These are phyloP conservation scores for Dictyostelium purpureum DNA, from an alignment of 78 protist genomes.

Conservation along the genomic window DNA sequence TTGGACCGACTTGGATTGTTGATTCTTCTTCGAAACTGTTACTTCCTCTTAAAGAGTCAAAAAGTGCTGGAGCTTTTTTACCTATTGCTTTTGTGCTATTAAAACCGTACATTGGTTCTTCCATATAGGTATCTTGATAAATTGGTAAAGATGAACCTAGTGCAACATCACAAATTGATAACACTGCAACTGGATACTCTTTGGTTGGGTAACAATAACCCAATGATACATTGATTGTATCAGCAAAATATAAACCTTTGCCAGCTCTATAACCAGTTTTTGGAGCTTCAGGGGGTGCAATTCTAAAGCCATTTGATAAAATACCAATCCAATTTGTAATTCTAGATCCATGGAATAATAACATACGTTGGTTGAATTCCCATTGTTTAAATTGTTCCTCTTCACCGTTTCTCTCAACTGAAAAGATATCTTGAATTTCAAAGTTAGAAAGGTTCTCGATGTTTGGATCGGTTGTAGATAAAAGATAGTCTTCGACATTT, in stretches of 20 bases:
- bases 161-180: slow-evolving; percentile 76
- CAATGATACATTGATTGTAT: slow-evolving; percentile 7
- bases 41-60: neutral
- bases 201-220: slow-evolving; percentile 34
- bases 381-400: slow-evolving; percentile 7
- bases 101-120: slow-evolving; percentile 32
- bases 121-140: slow-evolving; percentile 48
- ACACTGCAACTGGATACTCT: slow-evolving; percentile 15
- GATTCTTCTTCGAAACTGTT: neutral
- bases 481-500: neutral
- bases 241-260: slow-evolving; percentile 96
- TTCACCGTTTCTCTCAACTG: slow-evolving; percentile 32
- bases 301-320: slow-evolving; percentile 85
- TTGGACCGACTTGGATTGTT: neutral
- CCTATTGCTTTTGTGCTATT: slow-evolving; percentile 77
- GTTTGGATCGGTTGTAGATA: slow-evolving; percentile 14
- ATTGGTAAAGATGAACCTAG: slow-evolving; percentile 30
- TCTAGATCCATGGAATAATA: slow-evolving; percentile 96
- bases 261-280: slow-evolving; percentile 95
- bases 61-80: slow-evolving; percentile 35
- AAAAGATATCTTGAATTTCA: neutral
- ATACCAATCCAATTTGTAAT: slow-evolving; percentile 91
- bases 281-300: slow-evolving; percentile 96
- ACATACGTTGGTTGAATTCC: slow-evolving; percentile 50
- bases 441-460: neutral